Evolutionary conservation across 1,284 basidiomycete genomes (phyloP), one percentile per base, ranked within the genome.

Genomic region (Sanghuangporus baumii): DNA sequence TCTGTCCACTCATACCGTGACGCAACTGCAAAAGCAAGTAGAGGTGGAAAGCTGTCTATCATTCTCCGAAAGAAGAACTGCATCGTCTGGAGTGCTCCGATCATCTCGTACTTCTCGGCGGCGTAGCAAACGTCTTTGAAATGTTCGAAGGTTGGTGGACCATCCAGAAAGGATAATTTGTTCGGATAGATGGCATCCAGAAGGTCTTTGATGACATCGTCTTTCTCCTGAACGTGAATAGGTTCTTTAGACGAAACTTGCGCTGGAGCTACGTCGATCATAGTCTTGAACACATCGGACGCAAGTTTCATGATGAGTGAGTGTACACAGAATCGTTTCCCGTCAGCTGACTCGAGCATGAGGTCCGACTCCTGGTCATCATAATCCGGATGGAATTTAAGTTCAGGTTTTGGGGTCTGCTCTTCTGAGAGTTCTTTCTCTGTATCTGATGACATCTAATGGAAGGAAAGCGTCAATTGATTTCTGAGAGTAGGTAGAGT

Each of bases 181-280:
- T 52, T 18, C 6, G 64, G 64, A 55, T 65, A 65, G 20, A 62
- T 31, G 16, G 62, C 14, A 38, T 62, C 56, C 40, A 65, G 43
- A 1, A 65, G 23, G 2, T 43, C 40, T 16, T 34, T 38, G n/a
- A 65, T 12, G 3, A 55, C 40, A 12, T 55, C 23, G 12, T 12
- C 51, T 2, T 48, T 23, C 40, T 65, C 64, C 8, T 58, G 36
- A 6, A 59, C 43, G 26, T 23, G 14, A 54, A 23, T 31, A 43
- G n/a, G 23, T 34, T 58, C 47, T 50, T 14, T n/a, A 11, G n/a
- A n/a, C 31, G 36, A 37, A n/a, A 16, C 52, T 12, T 43, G 50
- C 7, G 2, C 23, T 11, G 8, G 31, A 50, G 54, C 37, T 8
- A 23, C 38, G 12, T 36, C 23, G 16, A 60, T 34, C 48, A 60